Base-by-base conservation (phyloP, 805 yeast species). In the Wickerhamomyces strasburgensis region DNA sequence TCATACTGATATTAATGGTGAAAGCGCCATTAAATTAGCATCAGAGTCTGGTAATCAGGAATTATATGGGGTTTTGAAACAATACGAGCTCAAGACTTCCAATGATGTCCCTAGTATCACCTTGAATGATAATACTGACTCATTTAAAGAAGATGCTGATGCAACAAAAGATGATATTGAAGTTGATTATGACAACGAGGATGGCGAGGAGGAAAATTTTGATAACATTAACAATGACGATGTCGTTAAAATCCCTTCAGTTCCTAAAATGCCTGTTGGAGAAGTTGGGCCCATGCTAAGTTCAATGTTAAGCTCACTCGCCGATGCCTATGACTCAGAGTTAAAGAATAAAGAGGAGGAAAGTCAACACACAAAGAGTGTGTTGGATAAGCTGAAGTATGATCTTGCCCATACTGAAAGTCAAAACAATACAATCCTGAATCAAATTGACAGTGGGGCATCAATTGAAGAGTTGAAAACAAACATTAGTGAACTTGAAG, bases 21-120 rank as follows among this genome's bases (percentile, higher is more conserved):
- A 88, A 48, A 86, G 96, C 0, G 86, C 94, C 6, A 62, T 88
- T 33, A 95, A 87, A 51, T 65, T 90, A 31, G 88, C 95, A 0
- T 75, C 78, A 13, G 67, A 76, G 26, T 62, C 75, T 7, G 72
- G 73, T 3, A 73, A 80, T 35, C 57, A 69, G 11, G 57, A 59
- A 24, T 58, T 77, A 19, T 61, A 67, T 19, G 62, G 63, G 25
- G 58, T 64, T 14, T 58, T 78, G 34, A 44, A 71, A 28, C 44
- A 42, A 9, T 35, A 16, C 57, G 63, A 34, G 60, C 14, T 57
- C 60, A 14, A 64, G 64, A 43, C 18, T 31, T 6, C 7, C 15
- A 14, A 26, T n/a, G 29, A 14, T 26, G 21, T 5, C 5, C 10
- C 25, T n/a, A 17, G 32, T 23, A 35, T 35, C 8, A 35, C 35